A percentile compares a stretch with the other conserved stretches of the same genome.
These are phyloP conservation scores for Alternaria dauci DNA, from an alignment of 2,329 filamentous ascomycete species.

Conservation along the genomic window DNA sequence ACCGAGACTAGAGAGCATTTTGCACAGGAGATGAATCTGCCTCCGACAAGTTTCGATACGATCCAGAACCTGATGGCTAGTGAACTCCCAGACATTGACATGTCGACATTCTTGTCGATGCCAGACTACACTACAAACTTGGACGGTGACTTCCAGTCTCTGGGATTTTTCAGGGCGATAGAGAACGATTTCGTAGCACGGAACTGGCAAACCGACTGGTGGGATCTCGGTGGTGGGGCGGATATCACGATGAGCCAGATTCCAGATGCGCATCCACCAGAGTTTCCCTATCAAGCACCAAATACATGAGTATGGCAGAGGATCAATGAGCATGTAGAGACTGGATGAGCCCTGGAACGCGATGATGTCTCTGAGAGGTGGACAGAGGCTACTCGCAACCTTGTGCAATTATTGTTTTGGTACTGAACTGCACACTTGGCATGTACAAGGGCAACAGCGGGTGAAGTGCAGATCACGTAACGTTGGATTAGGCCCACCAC, in stretches of 20 bases:
- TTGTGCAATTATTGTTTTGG: not conserved
- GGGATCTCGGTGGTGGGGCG: conserved; percentile 32
- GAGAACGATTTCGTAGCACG: conserved; percentile 42
- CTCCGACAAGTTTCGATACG: conserved; percentile 14
- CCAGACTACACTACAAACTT: conserved; percentile 28
- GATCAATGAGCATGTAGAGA: not conserved
- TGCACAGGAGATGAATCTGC: not conserved
- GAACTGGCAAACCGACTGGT: conserved; percentile 43
- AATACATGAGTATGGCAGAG: not conserved
- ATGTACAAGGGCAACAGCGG: not conserved
- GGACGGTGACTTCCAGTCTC: conserved; percentile 34
- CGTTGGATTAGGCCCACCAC: not conserved
- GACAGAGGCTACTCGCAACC: not conserved
- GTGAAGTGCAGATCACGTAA: not conserved
- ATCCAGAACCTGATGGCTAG: conserved; percentile 21
- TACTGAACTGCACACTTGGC: not conserved
- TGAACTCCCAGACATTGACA: conserved; percentile 26
- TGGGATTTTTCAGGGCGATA: conserved; percentile 37
- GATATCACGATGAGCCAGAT: conserved; percentile 4
- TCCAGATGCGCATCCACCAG: conserved; percentile 2
- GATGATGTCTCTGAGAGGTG: not conserved
- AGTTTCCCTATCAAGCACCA: not conserved
- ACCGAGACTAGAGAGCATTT: not conserved
- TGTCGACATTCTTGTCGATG: conserved; percentile 25
- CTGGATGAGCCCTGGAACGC: not conserved